phyloP scores from a whole-genome alignment of 495 filamentous ascomycete genomes.

The Podospora fimiseda region DNA sequence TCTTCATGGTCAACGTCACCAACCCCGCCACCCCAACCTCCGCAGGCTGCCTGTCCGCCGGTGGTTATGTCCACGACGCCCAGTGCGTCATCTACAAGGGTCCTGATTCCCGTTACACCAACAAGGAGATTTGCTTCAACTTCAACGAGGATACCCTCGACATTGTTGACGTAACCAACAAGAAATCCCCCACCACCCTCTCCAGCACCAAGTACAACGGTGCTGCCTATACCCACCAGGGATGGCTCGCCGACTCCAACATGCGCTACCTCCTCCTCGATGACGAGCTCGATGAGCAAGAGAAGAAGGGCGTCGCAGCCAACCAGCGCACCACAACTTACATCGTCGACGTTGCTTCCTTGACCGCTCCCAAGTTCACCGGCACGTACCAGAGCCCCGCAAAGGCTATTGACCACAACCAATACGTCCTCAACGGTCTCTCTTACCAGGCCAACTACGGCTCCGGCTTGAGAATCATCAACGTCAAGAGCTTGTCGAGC shows the following conservation, averaged over 20 bases:
- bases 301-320: slow-evolving; percentile 38
- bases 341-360: slow-evolving; percentile 52
- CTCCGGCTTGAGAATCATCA: slow-evolving; percentile 49
- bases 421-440: slow-evolving; percentile 49
- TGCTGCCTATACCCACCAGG: slow-evolving; percentile 57
- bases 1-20: slow-evolving; percentile 50
- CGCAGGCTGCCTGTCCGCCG: slow-evolving; percentile 46
- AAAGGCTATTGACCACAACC: slow-evolving; percentile 55
- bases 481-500: slow-evolving; percentile 44
- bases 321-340: slow-evolving; percentile 45
- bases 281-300: slow-evolving; percentile 54
- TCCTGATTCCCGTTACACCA: slow-evolving; percentile 45
- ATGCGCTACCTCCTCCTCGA: slow-evolving; percentile 54
- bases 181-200: slow-evolving; percentile 42
- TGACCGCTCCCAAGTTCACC: slow-evolving; percentile 46
- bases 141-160: slow-evolving; percentile 49
- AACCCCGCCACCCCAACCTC: slow-evolving; percentile 43
- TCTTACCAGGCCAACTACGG: slow-evolving; percentile 56
- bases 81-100: slow-evolving; percentile 56
- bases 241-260: slow-evolving; percentile 49
- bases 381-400: slow-evolving; percentile 45
- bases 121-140: slow-evolving; percentile 53
- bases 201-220: slow-evolving; percentile 52
- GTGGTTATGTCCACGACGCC: slow-evolving; percentile 57
- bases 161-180: slow-evolving; percentile 50